Evolutionary conservation across 495 filamentous ascomycete genomes (phyloP), one percentile per base, ranked within the genome.

Genomic region (Penicillium roqueforti): DNA sequence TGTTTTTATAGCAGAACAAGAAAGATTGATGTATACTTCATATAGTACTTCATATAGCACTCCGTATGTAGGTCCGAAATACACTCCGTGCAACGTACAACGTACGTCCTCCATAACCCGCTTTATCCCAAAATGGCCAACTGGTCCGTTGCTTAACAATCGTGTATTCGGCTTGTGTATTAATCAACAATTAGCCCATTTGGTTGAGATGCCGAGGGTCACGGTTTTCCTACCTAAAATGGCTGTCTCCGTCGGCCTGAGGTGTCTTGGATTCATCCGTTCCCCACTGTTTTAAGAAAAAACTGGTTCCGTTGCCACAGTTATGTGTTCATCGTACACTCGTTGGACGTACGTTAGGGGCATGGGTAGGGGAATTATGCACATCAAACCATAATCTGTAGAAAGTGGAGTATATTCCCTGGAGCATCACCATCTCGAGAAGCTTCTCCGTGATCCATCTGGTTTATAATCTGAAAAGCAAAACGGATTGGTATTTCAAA

Each of bases 151-250:
- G 43, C 52, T 54, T 47, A 54, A 47, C 23, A 54, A 54, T 54
- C 29, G n/a, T 14, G 7, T 6, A 6, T 16, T 16, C 32, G 32
- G 32, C 14, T 36, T 29, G 16, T 45, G 20, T 16, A 46, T 11
- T n/a, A 47, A 47, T 34, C 28, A 26, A 38, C 32, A 37, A 26
- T 13, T 42, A 28, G n/a, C 19, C 16, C 26, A 25, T 13, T 23
- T 18, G 8, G 6, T 14, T 13, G 6, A 13, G 1, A n/a, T 32
- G 44, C 53, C 22, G 47, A 41, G 19, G 36, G 32, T 42, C 64
- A 28, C 41, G 68, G 70, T 60, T 38, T 23, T 66, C 56, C 49
- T 69, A 47, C 70, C 70, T 37, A 64, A 60, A 68, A 60, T 59
- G 49, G 53, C 18, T 28, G 10, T 46, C 51, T 38, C 66, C 64